phyloP scores from a whole-genome alignment of 2,329 filamentous ascomycete species.

The Chaetothyriales sp. region DNA sequence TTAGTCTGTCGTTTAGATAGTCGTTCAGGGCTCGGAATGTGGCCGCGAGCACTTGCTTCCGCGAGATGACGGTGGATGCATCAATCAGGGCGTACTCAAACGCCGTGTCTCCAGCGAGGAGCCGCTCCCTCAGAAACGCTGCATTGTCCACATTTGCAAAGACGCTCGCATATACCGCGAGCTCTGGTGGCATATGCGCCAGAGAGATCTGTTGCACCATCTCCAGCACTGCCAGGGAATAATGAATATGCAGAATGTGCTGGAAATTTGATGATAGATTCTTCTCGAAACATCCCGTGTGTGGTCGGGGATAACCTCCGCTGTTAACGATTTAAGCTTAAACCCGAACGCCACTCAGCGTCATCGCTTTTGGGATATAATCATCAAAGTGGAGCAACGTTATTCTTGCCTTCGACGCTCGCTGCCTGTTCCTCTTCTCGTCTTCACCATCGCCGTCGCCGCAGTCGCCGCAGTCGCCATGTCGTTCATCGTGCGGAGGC shows the following conservation, averaged over 20 bases:
- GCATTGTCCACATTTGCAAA: constrained; percentile 68
- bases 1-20: constrained; percentile 45
- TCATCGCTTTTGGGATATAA: too few species aligned
- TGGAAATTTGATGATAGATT: background rate
- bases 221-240: background rate
- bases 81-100: constrained; percentile 95
- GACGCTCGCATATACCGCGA: constrained; percentile 57
- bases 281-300: background rate
- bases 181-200: constrained; percentile 55
- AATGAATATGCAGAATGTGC: background rate
- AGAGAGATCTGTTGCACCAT: constrained; percentile 52
- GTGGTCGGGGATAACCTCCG: too few species aligned
- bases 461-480: constrained; percentile 26
- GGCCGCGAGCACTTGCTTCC: constrained; percentile 57
- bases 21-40: constrained; percentile 62
- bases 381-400: background rate
- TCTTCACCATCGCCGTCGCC: background rate
- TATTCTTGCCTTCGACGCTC: background rate
- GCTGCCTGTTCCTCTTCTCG: background rate
- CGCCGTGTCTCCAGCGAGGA: constrained; percentile 65
- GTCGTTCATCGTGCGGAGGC: constrained; percentile 50
- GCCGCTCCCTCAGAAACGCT: constrained; percentile 61
- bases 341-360: background rate
- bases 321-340: too few species aligned
- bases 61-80: constrained; percentile 58